phyloP scores from a whole-genome alignment of 1,284 basidiomycete genomes.

The Mycena citricolor region DNA sequence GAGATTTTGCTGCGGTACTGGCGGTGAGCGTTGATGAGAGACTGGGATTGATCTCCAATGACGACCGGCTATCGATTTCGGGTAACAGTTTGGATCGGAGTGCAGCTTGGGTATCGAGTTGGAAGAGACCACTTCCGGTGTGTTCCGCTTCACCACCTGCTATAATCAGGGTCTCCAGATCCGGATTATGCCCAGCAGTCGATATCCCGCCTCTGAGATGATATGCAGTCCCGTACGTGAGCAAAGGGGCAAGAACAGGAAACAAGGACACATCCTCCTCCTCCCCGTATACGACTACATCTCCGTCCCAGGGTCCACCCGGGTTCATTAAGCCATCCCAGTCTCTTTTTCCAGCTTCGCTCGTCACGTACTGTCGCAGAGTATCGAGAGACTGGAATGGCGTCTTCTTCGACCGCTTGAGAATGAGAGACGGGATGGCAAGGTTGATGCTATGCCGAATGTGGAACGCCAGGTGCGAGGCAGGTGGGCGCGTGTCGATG shows the following conservation, averaged over 20 bases:
- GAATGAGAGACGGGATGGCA: constrained; percentile 81
- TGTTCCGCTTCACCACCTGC: constrained; percentile 40
- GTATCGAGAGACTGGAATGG: constrained; percentile 64
- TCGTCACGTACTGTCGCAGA: constrained; percentile 76
- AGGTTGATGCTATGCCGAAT: constrained; percentile 73
- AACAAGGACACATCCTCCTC: constrained; percentile 71
- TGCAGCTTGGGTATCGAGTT: constrained; percentile 60
- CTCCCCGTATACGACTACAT: constrained; percentile 73
- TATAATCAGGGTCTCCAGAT: constrained; percentile 50
- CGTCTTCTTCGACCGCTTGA: constrained; percentile 77
- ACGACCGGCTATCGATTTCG: constrained; percentile 55
- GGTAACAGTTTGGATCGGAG: constrained; percentile 50
- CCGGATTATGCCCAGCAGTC: constrained; percentile 53
- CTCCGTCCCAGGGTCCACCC: constrained; percentile 63
- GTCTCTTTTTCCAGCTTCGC: constrained; percentile 60
- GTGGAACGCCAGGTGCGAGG: constrained; percentile 62
- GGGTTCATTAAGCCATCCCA: constrained; percentile 64
- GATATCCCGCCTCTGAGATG: constrained; percentile 71
- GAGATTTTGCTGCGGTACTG: constrained; percentile 31
- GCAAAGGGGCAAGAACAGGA: constrained; percentile 55
- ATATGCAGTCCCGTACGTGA: constrained; percentile 53
- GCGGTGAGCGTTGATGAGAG: constrained; percentile 29
- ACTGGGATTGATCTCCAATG: constrained; percentile 18
- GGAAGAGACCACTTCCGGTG: constrained; percentile 46
- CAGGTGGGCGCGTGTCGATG: constrained; percentile 76